Evolutionary conservation across 2,329 filamentous ascomycete genomes (phyloP), one percentile per base, ranked within the genome.

Genomic region (Fusarium compactum): DNA sequence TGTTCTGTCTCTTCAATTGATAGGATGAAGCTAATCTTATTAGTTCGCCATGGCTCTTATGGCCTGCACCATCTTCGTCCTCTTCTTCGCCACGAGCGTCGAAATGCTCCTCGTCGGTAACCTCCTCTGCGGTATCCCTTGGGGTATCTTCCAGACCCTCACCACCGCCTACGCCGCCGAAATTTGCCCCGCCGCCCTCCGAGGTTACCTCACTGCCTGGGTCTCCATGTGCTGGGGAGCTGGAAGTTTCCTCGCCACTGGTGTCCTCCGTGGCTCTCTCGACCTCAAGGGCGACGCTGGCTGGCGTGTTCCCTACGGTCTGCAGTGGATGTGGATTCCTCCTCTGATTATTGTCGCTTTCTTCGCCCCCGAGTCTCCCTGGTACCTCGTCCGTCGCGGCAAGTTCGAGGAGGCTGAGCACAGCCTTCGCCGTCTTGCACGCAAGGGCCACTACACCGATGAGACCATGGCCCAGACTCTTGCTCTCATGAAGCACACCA

Each of bases 161-260:
- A 81, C 81, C 0, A 81, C 82, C 0, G 81, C 84, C 2, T 86
- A 86, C 67, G 84, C 84, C 8, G 80, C 84, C 6, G 85, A 86
- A 51, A 79, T 82, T 43, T 82, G 80, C 71, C 80, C 80, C 3
- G 78, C 74, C 34, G 83, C 80, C 10, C 78, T 86, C 5, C 81
- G 85, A 15, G 78, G 81, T 5, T 85, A 85, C 59, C 78, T 86
- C 3, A 85, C 82, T 1, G 81, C 80, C 1, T 84, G 84, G 65
- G 80, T 83, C 43, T 85, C 85, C 54, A 77, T 86, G 62, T 85
- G 83, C 73, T 86, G 83, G 81, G 81, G 82, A 20, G 79, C 85
- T 8, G 84, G 84, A 12, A 83, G 85, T 56, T 76, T 86, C 57
- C 76, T 84, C 12, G 79, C 80, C 0, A 80, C 81, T 0, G 82